phyloP scores from a whole-genome alignment of 2,329 filamentous ascomycete genomes.

The Pyricularia grisea region DNA sequence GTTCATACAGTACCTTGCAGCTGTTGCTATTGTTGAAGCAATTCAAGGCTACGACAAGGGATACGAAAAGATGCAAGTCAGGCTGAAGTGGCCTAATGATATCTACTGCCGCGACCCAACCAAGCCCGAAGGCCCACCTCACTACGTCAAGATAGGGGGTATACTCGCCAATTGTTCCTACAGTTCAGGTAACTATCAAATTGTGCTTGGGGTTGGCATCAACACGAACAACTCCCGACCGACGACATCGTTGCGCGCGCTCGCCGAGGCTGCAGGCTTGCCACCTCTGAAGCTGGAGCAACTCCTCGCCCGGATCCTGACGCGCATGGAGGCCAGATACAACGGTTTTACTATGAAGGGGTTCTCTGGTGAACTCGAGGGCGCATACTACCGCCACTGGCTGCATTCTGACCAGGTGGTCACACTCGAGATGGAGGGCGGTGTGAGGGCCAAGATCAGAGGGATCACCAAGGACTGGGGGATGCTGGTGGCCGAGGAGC shows the following conservation, averaged over 20 bases:
- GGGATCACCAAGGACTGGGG: conserved; percentile 93
- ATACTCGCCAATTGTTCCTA: conserved; percentile 88
- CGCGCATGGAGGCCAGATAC: conserved; percentile 70
- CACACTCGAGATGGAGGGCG: conserved; percentile 72
- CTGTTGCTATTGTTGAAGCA: conserved; percentile 76
- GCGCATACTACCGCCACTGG: conserved; percentile 74
- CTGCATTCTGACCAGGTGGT: conserved; percentile 66
- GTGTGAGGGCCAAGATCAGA: conserved; percentile 63
- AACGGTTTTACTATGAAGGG: conserved; percentile 63
- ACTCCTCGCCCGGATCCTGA: conserved; percentile 72
- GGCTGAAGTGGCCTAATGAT: conserved; percentile 97
- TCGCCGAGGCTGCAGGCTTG: conserved; percentile 43
- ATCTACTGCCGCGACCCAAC: conserved; percentile 66
- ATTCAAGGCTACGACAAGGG: conserved; percentile 70
- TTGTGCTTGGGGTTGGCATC: conserved; percentile 78
- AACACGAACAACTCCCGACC: conserved; percentile 79
- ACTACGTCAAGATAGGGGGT: conserved; percentile 84
- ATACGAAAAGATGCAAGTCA: conserved; percentile 68
- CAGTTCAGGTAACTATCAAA: conserved; percentile 65
- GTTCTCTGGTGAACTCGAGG: conserved; percentile 65
- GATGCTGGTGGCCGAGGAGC: conserved; percentile 73
- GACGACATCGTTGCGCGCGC: conserved; percentile 74
- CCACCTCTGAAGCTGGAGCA: conserved; percentile 63
- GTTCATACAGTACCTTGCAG: conserved; percentile 89
- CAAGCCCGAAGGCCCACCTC: conserved; percentile 30